These are phyloP conservation scores for Penicillium dipodomyicola DNA, from an alignment of 495 filamentous ascomycete genomes.

Conservation along the genomic window DNA sequence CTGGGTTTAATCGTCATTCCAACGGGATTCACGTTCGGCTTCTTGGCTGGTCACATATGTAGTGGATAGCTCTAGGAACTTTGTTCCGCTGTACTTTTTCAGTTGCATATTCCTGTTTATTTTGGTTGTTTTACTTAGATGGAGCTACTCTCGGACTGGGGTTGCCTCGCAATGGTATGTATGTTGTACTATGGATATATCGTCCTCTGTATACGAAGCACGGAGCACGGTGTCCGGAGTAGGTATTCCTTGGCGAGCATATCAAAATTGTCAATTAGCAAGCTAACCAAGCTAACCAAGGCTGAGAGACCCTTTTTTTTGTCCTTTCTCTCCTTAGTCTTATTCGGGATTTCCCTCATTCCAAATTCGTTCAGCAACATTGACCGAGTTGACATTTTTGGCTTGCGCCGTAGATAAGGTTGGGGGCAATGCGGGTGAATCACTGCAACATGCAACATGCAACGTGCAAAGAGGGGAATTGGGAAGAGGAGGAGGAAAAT, in stretches of 20 bases:
- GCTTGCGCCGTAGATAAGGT: slow-evolving; percentile 8
- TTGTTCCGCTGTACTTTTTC: neutral
- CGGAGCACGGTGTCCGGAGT: neutral
- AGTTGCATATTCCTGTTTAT: neutral
- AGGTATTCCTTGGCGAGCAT: neutral
- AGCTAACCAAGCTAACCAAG: neutral
- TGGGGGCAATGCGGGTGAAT: slow-evolving; percentile 5
- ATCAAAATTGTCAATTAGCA: neutral
- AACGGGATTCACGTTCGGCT: neutral
- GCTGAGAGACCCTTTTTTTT: neutral
- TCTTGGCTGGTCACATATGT: neutral
- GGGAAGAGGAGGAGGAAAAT: neutral
- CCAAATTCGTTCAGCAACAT: neutral
- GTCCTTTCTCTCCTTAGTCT: neutral
- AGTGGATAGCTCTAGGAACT: neutral
- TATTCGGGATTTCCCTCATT: neutral
- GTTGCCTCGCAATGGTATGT: neutral
- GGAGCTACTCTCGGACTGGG: neutral
- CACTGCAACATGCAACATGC: neutral
- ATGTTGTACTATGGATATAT: neutral
- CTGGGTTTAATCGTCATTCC: neutral
- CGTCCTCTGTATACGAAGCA: neutral
- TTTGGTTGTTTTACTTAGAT: neutral
- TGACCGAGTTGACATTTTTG: slow-evolving; percentile 1
- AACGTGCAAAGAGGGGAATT: neutral